These are phyloP conservation scores for Rhodofomes roseus DNA, from an alignment of 1,284 basidiomycete genomes.

Conservation along the genomic window DNA sequence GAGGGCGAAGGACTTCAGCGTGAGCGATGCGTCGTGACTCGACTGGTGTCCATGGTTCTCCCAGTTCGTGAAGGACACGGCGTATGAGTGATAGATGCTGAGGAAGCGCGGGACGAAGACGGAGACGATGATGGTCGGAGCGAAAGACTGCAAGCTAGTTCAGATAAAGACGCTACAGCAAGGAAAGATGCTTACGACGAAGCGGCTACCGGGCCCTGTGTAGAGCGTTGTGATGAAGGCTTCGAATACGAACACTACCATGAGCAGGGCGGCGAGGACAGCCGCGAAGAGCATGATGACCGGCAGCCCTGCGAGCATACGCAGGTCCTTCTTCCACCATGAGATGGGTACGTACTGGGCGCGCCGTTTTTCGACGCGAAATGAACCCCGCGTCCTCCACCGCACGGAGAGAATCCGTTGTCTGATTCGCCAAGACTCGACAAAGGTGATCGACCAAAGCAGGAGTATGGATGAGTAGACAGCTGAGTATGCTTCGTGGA, in stretches of 20 bases:
- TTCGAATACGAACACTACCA: constrained; percentile 82
- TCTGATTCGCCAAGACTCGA: constrained; percentile 86
- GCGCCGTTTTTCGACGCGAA: constrained; percentile 74
- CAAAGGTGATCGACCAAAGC: constrained; percentile 81
- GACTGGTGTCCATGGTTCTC: constrained; percentile 88
- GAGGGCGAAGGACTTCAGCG: constrained; percentile 89
- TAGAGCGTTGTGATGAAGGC: constrained; percentile 86
- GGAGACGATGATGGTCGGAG: constrained; percentile 84
- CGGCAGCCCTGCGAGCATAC: constrained; percentile 75
- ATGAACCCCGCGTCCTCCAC: constrained; percentile 77
- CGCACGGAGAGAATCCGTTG: constrained; percentile 78
- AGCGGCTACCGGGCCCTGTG: constrained; percentile 78
- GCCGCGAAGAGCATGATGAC: constrained; percentile 76
- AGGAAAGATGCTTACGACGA: constrained; percentile 52
- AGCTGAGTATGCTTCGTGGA: constrained; percentile 70
- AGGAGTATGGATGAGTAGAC: constrained; percentile 75
- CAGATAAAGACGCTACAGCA: neutral
- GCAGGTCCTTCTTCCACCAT: constrained; percentile 78
- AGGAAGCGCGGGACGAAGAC: constrained; percentile 83
- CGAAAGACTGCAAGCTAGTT: constrained; percentile 51
- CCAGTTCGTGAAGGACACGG: constrained; percentile 76
- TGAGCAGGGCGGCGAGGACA: constrained; percentile 68
- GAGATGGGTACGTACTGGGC: constrained; percentile 59
- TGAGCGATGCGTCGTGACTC: constrained; percentile 76
- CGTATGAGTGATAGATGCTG: constrained; percentile 71